These are phyloP conservation scores for Petunia hybrid DNA, from an alignment of 305 asterid genomes.

Conservation along the genomic window DNA sequence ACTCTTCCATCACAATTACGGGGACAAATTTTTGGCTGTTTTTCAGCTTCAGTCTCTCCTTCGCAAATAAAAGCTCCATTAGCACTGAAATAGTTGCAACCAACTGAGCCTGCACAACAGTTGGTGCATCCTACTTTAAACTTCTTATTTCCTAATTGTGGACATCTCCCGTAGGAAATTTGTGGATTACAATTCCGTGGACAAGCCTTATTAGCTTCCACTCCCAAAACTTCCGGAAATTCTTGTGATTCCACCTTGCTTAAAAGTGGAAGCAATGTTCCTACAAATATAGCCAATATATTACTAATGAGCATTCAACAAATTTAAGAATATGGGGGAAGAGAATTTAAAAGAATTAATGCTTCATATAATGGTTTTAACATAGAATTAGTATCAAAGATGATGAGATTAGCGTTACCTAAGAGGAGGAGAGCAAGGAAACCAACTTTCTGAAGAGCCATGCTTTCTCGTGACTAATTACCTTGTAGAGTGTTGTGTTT, in stretches of 20 bases:
- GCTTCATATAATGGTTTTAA: background rate
- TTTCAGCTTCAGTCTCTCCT: background rate
- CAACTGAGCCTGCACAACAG: background rate
- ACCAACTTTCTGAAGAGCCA: background rate
- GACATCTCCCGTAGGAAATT: background rate
- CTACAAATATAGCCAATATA: background rate
- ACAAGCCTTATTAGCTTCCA: background rate
- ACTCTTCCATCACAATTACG: background rate
- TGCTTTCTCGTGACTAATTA: background rate
- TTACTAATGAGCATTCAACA: too few species aligned
- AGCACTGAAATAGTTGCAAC: slow-evolving; percentile 5
- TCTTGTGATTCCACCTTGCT: background rate
- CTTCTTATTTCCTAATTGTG: slow-evolving; percentile 13
- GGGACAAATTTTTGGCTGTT: slow-evolving; percentile 32
- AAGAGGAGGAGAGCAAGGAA: slow-evolving; percentile 20
- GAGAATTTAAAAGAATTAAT: too few species aligned
- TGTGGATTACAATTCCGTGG: background rate
- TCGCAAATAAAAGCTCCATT: background rate
- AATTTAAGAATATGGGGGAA: too few species aligned
- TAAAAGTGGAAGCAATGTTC: background rate
- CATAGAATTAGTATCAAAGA: background rate
- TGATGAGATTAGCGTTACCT: background rate
- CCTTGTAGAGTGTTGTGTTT: background rate
- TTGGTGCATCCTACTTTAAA: background rate
- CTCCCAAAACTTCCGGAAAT: too few species aligned